These are phyloP conservation scores for Penicillium pancosmium DNA, from an alignment of 495 filamentous ascomycete genomes.

Conservation along the genomic window DNA sequence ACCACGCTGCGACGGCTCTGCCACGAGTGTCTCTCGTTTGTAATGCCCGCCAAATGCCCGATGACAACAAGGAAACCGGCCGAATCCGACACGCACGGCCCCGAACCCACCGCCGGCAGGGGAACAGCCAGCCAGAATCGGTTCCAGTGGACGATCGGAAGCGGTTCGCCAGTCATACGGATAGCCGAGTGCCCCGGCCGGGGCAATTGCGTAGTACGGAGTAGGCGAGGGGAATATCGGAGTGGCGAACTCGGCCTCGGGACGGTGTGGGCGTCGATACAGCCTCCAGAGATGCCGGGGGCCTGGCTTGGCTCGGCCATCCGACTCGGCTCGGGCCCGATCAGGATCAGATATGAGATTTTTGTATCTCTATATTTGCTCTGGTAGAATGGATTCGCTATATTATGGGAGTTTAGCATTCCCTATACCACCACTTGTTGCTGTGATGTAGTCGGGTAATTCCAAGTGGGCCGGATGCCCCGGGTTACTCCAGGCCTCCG, in stretches of 20 bases:
- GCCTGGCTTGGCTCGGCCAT: background rate
- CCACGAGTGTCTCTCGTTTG: slow-evolving; percentile 1
- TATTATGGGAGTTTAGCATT: too few species aligned
- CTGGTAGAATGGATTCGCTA: too few species aligned
- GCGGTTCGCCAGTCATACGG: slow-evolving; percentile 29
- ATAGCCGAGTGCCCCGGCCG: slow-evolving; percentile 19
- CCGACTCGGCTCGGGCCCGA: background rate
- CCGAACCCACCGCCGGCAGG: slow-evolving; percentile 15
- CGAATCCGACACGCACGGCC: slow-evolving; percentile 23
- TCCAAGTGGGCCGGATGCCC: slow-evolving; percentile 15
- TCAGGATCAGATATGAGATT: background rate
- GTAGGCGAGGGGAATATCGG: slow-evolving; percentile 6
- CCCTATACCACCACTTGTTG: background rate
- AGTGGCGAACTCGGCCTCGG: slow-evolving; percentile 21
- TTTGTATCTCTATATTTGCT: background rate
- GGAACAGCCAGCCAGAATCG: slow-evolving; percentile 22
- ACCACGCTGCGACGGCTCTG: slow-evolving; percentile 12
- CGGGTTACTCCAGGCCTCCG: slow-evolving; percentile 30
- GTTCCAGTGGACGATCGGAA: slow-evolving; percentile 22
- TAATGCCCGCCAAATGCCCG: background rate
- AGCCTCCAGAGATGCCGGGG: background rate
- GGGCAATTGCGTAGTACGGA: slow-evolving; percentile 7
- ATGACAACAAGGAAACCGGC: slow-evolving; percentile 15
- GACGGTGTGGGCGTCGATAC: background rate
- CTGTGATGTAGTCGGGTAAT: background rate